Evolutionary conservation across 441 rosid species (phyloP).

Genomic region (Viola pubescens): DNA sequence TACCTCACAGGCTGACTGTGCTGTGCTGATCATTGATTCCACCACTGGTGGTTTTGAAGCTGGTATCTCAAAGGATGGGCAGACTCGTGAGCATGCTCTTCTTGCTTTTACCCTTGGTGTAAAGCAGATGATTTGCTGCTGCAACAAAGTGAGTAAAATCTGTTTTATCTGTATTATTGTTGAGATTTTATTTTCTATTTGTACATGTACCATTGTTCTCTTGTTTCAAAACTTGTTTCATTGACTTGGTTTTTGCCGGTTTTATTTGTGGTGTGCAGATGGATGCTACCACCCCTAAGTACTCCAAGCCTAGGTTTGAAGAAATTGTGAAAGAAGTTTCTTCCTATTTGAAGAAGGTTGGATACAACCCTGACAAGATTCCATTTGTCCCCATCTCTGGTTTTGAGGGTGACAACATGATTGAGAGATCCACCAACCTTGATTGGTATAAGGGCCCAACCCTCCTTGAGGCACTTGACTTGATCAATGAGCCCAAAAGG

Average conservation of each 20-base stretch:
- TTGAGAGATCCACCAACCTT: conserved; percentile 31
- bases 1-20: conserved; percentile 48
- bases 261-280: conserved; percentile 14
- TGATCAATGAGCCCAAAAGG: conserved; percentile 32
- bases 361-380: conserved; percentile 34
- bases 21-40: conserved; percentile 40
- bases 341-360: conserved; percentile 40
- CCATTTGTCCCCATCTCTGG: conserved; percentile 32
- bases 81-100: conserved; percentile 44
- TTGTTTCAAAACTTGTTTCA: neutral
- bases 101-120: conserved; percentile 49
- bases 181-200: neutral
- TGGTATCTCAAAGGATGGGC: conserved; percentile 48
- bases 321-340: conserved; percentile 44
- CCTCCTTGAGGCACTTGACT: conserved; percentile 32
- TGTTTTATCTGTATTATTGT: neutral
- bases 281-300: conserved; percentile 46
- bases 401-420: conserved; percentile 35
- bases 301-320: conserved; percentile 35
- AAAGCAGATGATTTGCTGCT: conserved; percentile 44
- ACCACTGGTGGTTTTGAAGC: conserved; percentile 50
- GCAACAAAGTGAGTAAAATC: conserved; percentile 32
- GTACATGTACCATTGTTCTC: neutral
- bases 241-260: neutral
- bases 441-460: conserved; percentile 38